Conservation (phyloP, 148 eudicot species). For the Heliamphora exappendiculata region DNA sequence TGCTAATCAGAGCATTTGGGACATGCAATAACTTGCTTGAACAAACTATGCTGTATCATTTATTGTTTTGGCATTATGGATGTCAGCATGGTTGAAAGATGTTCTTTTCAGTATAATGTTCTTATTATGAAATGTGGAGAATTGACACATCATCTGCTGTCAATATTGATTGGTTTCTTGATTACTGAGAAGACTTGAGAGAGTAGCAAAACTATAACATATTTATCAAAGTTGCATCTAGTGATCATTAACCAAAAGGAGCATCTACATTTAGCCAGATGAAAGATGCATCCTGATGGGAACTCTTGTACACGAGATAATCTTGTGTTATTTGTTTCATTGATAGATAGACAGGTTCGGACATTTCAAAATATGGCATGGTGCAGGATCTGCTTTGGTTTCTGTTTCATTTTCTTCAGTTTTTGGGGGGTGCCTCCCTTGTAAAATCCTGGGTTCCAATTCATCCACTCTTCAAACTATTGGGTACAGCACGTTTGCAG, state of each 20-base stretch:
- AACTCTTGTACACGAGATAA: neutral
- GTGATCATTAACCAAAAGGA: too few species aligned
- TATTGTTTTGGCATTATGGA: neutral
- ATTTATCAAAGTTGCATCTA: too few species aligned
- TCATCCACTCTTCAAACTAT: slow-evolving; percentile 60
- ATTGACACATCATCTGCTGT: neutral
- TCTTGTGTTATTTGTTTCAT: slow-evolving; percentile 11
- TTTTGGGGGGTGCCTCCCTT: slow-evolving; percentile 81
- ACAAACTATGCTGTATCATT: neutral
- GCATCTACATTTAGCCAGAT: too few species aligned
- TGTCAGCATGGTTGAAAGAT: neutral
- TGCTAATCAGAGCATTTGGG: neutral
- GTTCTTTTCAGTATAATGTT: neutral
- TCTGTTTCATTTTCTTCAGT: slow-evolving; percentile 97
- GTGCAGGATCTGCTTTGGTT: slow-evolving; percentile 76
- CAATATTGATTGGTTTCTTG: neutral
- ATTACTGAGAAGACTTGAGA: neutral
- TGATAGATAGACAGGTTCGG: slow-evolving; percentile 93
- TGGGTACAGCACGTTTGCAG: slow-evolving; percentile 81
- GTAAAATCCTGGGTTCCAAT: slow-evolving; percentile 70
- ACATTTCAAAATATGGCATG: slow-evolving; percentile 90
- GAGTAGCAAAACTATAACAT: neutral
- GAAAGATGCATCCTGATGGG: neutral
- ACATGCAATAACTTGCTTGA: neutral
- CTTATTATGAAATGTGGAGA: neutral